A percentile compares a stretch with the other conserved stretches of the same genome.
phyloP scores from a whole-genome alignment of 805 yeast genomes.

The Saccharomycopsis fibuligera region DNA sequence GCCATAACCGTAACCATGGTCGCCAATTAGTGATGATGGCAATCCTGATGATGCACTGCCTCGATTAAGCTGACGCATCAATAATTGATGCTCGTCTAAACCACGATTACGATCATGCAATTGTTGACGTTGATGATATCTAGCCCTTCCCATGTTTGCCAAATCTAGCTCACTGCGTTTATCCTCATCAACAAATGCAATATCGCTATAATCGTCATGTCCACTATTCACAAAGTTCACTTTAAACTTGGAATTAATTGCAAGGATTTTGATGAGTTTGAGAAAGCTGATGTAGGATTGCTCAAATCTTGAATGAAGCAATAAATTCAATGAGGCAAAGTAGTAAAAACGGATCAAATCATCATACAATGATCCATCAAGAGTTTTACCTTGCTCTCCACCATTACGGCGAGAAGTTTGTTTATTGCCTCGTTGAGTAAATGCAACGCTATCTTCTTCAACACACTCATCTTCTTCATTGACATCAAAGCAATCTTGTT shows the following conservation, averaged over 20 bases:
- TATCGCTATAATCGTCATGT: too few relatives aligned
- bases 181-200: not conserved
- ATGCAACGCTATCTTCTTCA: not conserved
- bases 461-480: not conserved
- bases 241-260: conserved; percentile 10
- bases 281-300: conserved; percentile 4
- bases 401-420: too few relatives aligned
- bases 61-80: not conserved
- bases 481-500: not conserved
- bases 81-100: not conserved
- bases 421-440: not conserved
- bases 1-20: not conserved
- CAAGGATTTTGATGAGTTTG: conserved; percentile 11
- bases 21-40: not conserved
- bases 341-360: conserved; percentile 15
- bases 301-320: not conserved
- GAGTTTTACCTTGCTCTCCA: not conserved
- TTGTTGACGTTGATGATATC: not conserved
- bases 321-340: conserved; percentile 3
- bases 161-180: not conserved
- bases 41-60: not conserved
- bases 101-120: not conserved
- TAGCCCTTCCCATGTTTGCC: not conserved
- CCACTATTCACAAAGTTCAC: not conserved
- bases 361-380: conserved; percentile 8